These are phyloP conservation scores for Monosporascus cannonballus DNA, from an alignment of 2,329 filamentous ascomycete genomes.

Conservation along the genomic window DNA sequence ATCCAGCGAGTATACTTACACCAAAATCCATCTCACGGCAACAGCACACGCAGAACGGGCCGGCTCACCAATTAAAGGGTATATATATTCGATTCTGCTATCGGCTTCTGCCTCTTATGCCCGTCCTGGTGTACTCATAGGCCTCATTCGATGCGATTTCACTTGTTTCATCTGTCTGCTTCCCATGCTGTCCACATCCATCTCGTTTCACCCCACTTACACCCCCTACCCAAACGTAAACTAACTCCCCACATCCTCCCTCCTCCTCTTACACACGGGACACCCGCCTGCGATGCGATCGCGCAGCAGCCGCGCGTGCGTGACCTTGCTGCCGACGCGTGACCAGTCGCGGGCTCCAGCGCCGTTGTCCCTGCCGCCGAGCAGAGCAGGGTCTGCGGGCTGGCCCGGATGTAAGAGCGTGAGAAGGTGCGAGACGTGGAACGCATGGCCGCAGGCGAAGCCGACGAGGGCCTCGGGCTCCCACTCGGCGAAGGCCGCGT, in stretches of 20 bases:
- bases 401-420: conserved; percentile 41
- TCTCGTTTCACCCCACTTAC: too few species aligned
- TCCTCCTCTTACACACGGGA: conserved; percentile 45
- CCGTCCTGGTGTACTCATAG: too few species aligned
- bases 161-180: too few species aligned
- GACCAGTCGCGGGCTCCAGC: conserved; percentile 39
- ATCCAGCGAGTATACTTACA: too few species aligned
- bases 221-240: too few species aligned
- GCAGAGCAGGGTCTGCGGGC: conserved; percentile 31
- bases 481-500: conserved; percentile 49
- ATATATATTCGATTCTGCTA: too few species aligned
- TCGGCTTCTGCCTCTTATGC: too few species aligned
- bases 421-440: conserved; percentile 68
- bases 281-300: conserved; percentile 64
- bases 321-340: conserved; percentile 81
- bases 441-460: conserved; percentile 78
- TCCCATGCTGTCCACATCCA: too few species aligned
- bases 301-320: conserved; percentile 70
- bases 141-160: too few species aligned
- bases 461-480: conserved; percentile 70
- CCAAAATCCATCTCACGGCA: too few species aligned
- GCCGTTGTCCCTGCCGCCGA: conserved; percentile 28
- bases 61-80: too few species aligned
- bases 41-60: too few species aligned
- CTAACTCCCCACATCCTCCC: conserved; percentile 14